Evolutionary conservation across 305 asterid genomes (phyloP).

Genomic region (Fraxinus albicans): DNA sequence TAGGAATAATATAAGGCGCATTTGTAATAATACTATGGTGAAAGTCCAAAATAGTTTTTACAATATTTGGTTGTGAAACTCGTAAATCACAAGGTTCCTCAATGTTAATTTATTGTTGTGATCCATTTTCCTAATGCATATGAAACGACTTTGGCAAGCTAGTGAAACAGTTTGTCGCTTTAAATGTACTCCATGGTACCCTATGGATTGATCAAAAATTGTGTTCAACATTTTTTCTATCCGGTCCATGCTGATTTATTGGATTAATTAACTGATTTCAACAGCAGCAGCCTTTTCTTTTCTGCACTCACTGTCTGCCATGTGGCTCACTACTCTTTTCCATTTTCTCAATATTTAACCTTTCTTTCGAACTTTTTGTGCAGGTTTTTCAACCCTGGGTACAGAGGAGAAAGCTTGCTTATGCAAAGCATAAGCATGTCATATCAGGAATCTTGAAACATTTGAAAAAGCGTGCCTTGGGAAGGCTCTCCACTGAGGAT

Average conservation of each 20-base stretch:
- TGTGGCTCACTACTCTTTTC: neutral
- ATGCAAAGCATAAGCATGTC: constrained; percentile 71
- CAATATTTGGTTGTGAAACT: neutral
- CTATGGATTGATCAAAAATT: neutral
- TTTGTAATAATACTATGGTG: neutral
- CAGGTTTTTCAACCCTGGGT: constrained; percentile 93
- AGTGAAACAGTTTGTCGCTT: neutral
- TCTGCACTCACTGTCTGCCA: neutral
- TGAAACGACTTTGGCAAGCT: neutral
- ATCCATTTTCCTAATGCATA: neutral
- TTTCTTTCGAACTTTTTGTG: constrained; percentile 18
- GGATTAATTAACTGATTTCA: neutral
- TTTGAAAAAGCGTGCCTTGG: constrained; percentile 63
- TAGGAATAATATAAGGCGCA: neutral
- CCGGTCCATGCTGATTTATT: neutral
- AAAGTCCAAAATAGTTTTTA: neutral
- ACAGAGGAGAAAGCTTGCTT: constrained; percentile 75
- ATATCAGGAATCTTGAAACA: constrained; percentile 73
- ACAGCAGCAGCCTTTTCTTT: neutral
- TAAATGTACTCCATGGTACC: neutral
- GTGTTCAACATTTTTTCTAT: neutral
- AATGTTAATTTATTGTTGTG: too few species aligned
- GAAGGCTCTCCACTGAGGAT: constrained; percentile 60
- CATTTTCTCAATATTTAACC: neutral
- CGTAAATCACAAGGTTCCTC: neutral